phyloP scores from a whole-genome alignment of 1,284 basidiomycete genomes.

The Sporisorium iseilematis-ciliati region DNA sequence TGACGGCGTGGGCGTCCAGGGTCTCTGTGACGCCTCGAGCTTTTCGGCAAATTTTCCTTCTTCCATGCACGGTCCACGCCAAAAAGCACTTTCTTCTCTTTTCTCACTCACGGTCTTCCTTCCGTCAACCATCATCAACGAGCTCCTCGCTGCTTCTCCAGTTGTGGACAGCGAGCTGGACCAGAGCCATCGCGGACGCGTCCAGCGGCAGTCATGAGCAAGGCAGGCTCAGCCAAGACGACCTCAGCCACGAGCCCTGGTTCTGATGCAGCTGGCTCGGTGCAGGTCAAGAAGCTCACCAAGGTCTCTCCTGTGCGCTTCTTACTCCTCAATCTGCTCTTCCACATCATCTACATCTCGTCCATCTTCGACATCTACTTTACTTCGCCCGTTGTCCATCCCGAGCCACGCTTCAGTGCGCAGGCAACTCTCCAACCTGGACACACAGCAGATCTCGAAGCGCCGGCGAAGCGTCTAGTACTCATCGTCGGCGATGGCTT shows the following conservation, averaged over 20 bases:
- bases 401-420: conserved; percentile 51
- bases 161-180: not conserved
- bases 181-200: no score
- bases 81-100: not conserved
- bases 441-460: conserved; percentile 11
- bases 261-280: not conserved
- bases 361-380: conserved; percentile 89
- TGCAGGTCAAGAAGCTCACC: conserved; percentile 68
- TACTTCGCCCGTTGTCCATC: conserved; percentile 72
- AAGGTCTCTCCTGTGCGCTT: conserved; percentile 71
- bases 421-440: conserved; percentile 13
- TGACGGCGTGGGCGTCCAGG: not conserved
- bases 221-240: not conserved
- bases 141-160: no score
- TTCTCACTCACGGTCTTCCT: not conserved
- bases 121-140: not conserved
- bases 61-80: not conserved
- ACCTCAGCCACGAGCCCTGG: conserved; percentile 2
- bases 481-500: conserved; percentile 82
- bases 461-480: conserved; percentile 80
- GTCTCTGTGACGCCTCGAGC: not conserved
- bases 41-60: conserved; percentile 2
- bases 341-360: conserved; percentile 60
- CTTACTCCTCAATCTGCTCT: conserved; percentile 71
- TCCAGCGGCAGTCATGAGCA: conserved; percentile 9